Conservation (phyloP, 2,329 filamentous ascomycete species). For the Thelonectria rubi region DNA sequence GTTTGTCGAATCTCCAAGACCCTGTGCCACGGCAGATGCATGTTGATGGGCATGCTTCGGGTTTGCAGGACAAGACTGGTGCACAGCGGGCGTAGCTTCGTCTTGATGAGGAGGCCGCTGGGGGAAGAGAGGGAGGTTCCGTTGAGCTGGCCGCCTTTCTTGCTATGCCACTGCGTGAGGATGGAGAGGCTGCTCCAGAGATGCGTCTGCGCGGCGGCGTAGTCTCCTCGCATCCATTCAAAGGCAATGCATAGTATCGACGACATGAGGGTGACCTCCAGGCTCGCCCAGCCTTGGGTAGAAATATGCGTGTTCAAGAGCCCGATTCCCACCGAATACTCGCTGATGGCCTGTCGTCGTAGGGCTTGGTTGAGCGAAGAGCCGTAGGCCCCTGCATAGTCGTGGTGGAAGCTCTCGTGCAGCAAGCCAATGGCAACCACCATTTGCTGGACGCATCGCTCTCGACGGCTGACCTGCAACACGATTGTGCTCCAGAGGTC, state of each 20-base stretch:
- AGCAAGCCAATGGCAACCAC: constrained; percentile 29
- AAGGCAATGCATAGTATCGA: constrained; percentile 34
- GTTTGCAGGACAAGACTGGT: constrained; percentile 29
- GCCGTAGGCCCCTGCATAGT: neutral
- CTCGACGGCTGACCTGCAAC: constrained; percentile 29
- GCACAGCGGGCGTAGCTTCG: constrained; percentile 20
- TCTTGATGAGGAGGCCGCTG: constrained; percentile 28
- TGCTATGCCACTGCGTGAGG: constrained; percentile 23
- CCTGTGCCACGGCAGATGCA: constrained; percentile 8
- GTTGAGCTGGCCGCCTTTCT: neutral
- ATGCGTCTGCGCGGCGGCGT: constrained; percentile 27
- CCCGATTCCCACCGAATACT: constrained; percentile 21
- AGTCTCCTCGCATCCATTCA: constrained; percentile 33
- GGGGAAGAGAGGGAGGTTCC: constrained; percentile 29
- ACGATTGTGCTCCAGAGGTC: constrained; percentile 32
- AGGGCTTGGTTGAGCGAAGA: constrained; percentile 1
- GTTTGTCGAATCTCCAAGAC: neutral
- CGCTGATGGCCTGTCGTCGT: constrained; percentile 20
- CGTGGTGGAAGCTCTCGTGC: constrained; percentile 29
- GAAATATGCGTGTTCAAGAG: constrained; percentile 30
- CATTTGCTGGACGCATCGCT: constrained; percentile 31
- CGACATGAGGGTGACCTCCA: constrained; percentile 30
- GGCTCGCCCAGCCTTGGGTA: constrained; percentile 26
- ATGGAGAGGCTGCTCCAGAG: constrained; percentile 26
- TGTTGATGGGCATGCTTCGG: constrained; percentile 18